Evolutionary conservation across 2,329 filamentous ascomycete species (phyloP).

Genomic region (Penicillium italicum): DNA sequence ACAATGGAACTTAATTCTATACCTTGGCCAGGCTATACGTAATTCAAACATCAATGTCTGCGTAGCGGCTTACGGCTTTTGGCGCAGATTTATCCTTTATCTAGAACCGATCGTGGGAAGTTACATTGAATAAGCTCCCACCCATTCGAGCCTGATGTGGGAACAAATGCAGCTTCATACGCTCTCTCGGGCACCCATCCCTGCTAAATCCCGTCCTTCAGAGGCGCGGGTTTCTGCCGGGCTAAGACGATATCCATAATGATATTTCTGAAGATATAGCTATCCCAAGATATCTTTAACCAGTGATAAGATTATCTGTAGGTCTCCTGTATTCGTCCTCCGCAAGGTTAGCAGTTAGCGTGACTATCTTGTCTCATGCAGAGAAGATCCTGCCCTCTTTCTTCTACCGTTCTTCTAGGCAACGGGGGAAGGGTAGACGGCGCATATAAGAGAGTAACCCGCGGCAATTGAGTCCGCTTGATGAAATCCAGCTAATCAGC

Average conservation of each 20-base stretch:
- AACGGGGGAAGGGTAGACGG: not conserved
- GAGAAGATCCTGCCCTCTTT: slow-evolving; percentile 17
- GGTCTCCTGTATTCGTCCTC: not conserved
- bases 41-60: too few relatives aligned
- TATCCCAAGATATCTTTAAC: slow-evolving; percentile 6
- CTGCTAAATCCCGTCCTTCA: not conserved
- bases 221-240: slow-evolving; percentile 22
- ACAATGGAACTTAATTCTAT: not conserved
- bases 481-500: not conserved
- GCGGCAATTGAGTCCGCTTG: not conserved
- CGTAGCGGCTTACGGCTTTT: not conserved
- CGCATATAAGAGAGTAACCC: not conserved
- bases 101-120: not conserved
- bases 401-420: not conserved
- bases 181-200: not conserved
- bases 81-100: not conserved
- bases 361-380: not conserved
- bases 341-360: not conserved
- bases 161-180: not conserved
- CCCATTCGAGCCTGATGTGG: not conserved
- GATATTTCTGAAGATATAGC: not conserved
- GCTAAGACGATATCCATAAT: slow-evolving; percentile 16
- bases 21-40: not conserved
- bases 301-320: slow-evolving; percentile 4
- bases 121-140: not conserved